phyloP scores from a whole-genome alignment of 2,329 filamentous ascomycete species.

The Esteya vermicola region DNA sequence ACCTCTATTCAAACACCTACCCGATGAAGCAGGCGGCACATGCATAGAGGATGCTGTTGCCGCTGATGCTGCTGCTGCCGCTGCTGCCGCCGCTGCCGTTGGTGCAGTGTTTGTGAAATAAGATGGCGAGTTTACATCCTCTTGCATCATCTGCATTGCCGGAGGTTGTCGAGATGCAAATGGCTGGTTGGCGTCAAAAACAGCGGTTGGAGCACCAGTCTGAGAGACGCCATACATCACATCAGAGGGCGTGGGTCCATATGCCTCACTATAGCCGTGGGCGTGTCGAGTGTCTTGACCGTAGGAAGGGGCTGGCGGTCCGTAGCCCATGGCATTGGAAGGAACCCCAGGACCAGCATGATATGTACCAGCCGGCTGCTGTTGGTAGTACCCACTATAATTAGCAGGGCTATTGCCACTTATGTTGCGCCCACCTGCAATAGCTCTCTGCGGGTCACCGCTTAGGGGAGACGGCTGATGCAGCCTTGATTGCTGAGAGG shows the following conservation, averaged over 20 bases:
- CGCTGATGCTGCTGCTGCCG: conserved; percentile 36
- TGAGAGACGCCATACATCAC: conserved; percentile 72
- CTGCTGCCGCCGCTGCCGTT: conserved; percentile 42
- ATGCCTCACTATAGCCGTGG: conserved; percentile 38
- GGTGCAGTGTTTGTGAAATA: conserved; percentile 61
- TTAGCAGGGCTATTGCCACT: conserved; percentile 37
- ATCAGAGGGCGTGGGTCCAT: conserved; percentile 45
- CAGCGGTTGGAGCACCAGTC: conserved; percentile 38
- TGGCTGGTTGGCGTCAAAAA: conserved; percentile 64
- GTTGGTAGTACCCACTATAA: conserved; percentile 46
- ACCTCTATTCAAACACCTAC: conserved; percentile 31
- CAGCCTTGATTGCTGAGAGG: conserved; percentile 32
- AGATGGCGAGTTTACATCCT: conserved; percentile 51
- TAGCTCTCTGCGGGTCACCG: conserved; percentile 3
- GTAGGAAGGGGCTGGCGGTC: conserved; percentile 46
- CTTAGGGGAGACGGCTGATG: conserved; percentile 28
- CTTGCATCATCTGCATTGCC: conserved; percentile 60
- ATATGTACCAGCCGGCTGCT: conserved; percentile 32
- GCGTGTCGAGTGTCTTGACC: conserved; percentile 44
- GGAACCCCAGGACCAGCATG: conserved; percentile 41
- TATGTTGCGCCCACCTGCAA: conserved; percentile 1
- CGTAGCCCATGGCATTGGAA: conserved; percentile 36
- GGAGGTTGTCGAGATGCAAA: conserved; percentile 65
- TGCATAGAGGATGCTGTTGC: too few species aligned
- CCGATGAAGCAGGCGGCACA: conserved; percentile 28